A percentile compares a stretch with the other conserved stretches of the same genome.
Evolutionary conservation across 352 stramenopile genomes (phyloP).

Genomic region (Phytopythium cucurbitacearum): DNA sequence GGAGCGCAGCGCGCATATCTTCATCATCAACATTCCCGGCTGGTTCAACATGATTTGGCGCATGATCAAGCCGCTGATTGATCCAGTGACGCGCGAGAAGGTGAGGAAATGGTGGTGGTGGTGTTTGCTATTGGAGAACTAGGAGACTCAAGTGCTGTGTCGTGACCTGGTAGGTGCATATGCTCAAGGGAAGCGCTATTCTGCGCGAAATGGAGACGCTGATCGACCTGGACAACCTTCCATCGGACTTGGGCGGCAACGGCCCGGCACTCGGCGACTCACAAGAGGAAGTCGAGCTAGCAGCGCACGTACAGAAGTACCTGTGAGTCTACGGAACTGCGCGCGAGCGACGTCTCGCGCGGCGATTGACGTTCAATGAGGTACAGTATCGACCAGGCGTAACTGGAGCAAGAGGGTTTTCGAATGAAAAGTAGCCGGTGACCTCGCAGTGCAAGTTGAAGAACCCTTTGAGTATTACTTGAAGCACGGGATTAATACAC

Average conservation of each 20-base stretch:
- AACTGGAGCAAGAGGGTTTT: no score
- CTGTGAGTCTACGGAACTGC: conserved; percentile 17
- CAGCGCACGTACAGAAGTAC: conserved; percentile 71
- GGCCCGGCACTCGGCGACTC: conserved; percentile 60
- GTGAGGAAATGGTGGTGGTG: conserved; percentile 25
- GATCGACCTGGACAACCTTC: conserved; percentile 67
- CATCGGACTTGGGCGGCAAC: conserved; percentile 64
- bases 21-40: conserved; percentile 94
- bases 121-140: neutral
- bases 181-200: conserved; percentile 81
- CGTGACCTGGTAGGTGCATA: conserved; percentile 49
- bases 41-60: conserved; percentile 95
- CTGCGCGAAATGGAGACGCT: conserved; percentile 64
- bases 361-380: no score
- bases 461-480: no score
- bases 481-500: no score
- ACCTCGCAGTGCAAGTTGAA: no score
- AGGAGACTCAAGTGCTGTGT: conserved; percentile 5
- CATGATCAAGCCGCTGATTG: conserved; percentile 91
- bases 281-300: conserved; percentile 58
- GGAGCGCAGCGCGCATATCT: conserved; percentile 91
- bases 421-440: no score
- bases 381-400: no score
- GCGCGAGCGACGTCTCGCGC: no score
- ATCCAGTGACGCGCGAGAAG: conserved; percentile 93